phyloP scores from a whole-genome alignment of 129 eudicot genomes.

The Arctium lappa region DNA sequence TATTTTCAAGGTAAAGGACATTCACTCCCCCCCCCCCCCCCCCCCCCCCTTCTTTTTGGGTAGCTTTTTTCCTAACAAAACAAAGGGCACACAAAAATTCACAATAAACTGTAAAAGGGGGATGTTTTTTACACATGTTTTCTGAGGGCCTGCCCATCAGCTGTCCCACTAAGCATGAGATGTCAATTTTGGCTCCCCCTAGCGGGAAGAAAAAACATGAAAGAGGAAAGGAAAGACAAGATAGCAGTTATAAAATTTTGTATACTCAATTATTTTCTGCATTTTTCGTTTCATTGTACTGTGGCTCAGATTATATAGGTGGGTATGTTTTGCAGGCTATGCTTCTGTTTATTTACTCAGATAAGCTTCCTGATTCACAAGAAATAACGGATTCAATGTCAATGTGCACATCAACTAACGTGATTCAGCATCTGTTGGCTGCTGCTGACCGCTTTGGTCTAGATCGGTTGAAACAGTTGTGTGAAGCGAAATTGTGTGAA shows the following conservation, averaged over 20 bases:
- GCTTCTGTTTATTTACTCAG: slow-evolving; percentile 71
- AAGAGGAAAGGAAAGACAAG: background rate
- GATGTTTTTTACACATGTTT: background rate
- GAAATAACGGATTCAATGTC: slow-evolving; percentile 58
- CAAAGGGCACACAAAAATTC: background rate
- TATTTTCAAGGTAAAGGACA: slow-evolving; percentile 65
- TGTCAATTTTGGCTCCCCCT: background rate
- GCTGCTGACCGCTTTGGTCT: slow-evolving; percentile 83
- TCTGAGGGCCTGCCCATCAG: background rate
- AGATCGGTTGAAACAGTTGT: slow-evolving; percentile 68
- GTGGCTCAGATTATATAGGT: background rate
- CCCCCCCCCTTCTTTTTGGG: background rate
- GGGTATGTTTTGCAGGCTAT: slow-evolving; percentile 56
- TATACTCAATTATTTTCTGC: background rate
- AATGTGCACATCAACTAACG: slow-evolving; percentile 36
- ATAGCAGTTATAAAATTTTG: background rate
- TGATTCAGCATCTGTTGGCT: slow-evolving; percentile 83
- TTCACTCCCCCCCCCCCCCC: background rate
- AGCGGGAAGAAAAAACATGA: background rate
- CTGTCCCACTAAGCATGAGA: background rate
- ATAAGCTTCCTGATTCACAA: slow-evolving; percentile 57
- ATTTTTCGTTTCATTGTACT: background rate
- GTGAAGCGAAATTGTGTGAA: slow-evolving; percentile 81
- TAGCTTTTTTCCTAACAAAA: background rate
- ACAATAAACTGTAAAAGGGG: background rate